These are phyloP conservation scores for Phytophthora hybrid DNA, from an alignment of 352 stramenopile genomes.

Conservation along the genomic window DNA sequence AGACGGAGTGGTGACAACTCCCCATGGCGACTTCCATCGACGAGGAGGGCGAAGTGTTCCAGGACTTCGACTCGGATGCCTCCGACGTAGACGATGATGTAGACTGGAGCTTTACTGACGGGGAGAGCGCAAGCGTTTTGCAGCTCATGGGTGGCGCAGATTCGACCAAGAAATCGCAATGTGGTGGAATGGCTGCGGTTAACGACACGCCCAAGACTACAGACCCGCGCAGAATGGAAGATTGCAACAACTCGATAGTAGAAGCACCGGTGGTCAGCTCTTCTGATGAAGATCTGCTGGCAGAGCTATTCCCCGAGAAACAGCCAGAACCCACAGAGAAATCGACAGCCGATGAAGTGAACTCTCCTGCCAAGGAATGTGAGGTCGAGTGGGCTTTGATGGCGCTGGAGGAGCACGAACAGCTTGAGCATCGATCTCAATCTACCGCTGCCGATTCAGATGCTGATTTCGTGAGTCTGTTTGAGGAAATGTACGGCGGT, in stretches of 20 bases:
- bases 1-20: neutral
- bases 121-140: constrained; percentile 51
- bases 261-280: neutral
- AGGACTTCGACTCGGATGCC: constrained; percentile 59
- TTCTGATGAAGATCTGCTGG: constrained; percentile 27
- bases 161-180: constrained; percentile 10
- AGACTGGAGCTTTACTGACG: constrained; percentile 44
- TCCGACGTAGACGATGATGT: constrained; percentile 39
- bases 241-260: neutral
- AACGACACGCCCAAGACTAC: no score
- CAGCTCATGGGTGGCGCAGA: constrained; percentile 47
- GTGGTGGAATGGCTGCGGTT: neutral
- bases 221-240: neutral
- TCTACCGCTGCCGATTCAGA: neutral
- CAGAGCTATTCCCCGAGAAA: constrained; percentile 31
- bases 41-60: constrained; percentile 49
- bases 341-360: neutral
- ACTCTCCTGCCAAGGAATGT: constrained; percentile 9
- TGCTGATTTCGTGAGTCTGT: constrained; percentile 30
- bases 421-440: constrained; percentile 8
- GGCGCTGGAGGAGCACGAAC: constrained; percentile 34
- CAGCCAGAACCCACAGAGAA: constrained; percentile 3
- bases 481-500: constrained; percentile 40
- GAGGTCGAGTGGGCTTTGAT: constrained; percentile 34
- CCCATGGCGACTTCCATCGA: constrained; percentile 2